Conservation (phyloP, 805 yeast species). For the Lipomyces oligophaga region DNA sequence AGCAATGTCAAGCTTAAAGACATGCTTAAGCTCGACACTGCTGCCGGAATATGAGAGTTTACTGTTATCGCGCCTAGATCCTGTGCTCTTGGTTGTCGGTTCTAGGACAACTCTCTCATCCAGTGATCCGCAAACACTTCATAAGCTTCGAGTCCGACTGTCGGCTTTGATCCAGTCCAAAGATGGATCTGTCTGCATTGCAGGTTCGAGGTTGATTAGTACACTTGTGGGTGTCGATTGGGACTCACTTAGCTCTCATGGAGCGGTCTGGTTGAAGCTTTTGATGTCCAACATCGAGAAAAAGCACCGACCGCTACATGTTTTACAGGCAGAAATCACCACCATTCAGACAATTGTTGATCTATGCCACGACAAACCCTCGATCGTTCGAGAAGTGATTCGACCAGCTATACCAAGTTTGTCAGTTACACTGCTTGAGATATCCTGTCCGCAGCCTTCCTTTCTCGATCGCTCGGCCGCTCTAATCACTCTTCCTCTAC, state of each 20-base stretch:
- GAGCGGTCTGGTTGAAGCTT: constrained; percentile 21
- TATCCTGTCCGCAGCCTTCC: constrained; percentile 1
- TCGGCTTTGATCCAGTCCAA: constrained; percentile 22
- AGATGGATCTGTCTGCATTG: background rate
- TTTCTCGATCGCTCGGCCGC: background rate
- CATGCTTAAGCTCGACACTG: constrained; percentile 11
- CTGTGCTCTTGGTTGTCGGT: constrained; percentile 9
- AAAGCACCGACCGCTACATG: background rate
- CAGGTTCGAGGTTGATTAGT: constrained; percentile 19
- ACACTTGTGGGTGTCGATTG: constrained; percentile 16
- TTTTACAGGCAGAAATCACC: background rate
- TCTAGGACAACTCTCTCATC: constrained; percentile 6
- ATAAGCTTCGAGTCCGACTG: constrained; percentile 22
- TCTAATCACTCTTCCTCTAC: constrained; percentile 14
- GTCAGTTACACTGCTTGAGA: constrained; percentile 3
- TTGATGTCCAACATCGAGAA: too few relatives aligned
- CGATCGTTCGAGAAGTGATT: constrained; percentile 20
- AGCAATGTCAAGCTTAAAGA: constrained; percentile 15
- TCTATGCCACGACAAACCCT: constrained; percentile 16
- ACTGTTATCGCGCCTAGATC: constrained; percentile 12
- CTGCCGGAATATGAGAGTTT: constrained; percentile 17
- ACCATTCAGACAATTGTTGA: constrained; percentile 10
- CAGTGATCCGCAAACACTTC: constrained; percentile 16
- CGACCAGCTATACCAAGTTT: constrained; percentile 24
- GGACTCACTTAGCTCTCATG: constrained; percentile 25